Percentiles rank a stretch among this genome's conserved stretches.
Conservation (phyloP, 2,329 filamentous ascomycete genomes). For the Fusarium sp. region DNA sequence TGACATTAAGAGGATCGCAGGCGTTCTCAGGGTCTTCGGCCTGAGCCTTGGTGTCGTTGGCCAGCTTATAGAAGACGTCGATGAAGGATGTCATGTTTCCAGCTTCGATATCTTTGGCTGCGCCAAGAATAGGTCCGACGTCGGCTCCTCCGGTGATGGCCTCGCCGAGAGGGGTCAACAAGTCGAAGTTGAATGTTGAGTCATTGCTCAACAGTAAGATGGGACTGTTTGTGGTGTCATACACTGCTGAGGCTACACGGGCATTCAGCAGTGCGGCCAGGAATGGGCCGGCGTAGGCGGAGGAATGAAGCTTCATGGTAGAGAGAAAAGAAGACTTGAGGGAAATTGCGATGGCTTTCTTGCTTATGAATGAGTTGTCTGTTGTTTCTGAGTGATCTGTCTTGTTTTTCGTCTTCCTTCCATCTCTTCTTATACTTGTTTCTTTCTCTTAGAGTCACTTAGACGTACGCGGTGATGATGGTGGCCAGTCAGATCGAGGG, state of each 20-base stretch:
- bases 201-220: background rate
- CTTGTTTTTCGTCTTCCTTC: too few relatives aligned
- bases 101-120: background rate
- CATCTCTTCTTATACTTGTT: background rate
- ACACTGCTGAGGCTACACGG: background rate
- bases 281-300: background rate
- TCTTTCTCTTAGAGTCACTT: background rate
- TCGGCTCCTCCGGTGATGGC: background rate
- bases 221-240: background rate
- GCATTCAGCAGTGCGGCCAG: background rate
- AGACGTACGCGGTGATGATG: background rate
- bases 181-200: background rate
- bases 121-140: background rate
- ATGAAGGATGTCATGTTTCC: background rate
- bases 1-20: constrained; percentile 40
- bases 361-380: background rate
- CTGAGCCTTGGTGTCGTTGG: background rate
- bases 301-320: background rate
- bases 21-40: constrained; percentile 21
- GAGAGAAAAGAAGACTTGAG: background rate
- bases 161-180: background rate
- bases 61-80: background rate
- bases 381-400: background rate
- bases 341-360: background rate
- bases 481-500: background rate